Base-by-base conservation (phyloP, 176 grass and related monocot species). In the Eragrostis nindensis region DNA sequence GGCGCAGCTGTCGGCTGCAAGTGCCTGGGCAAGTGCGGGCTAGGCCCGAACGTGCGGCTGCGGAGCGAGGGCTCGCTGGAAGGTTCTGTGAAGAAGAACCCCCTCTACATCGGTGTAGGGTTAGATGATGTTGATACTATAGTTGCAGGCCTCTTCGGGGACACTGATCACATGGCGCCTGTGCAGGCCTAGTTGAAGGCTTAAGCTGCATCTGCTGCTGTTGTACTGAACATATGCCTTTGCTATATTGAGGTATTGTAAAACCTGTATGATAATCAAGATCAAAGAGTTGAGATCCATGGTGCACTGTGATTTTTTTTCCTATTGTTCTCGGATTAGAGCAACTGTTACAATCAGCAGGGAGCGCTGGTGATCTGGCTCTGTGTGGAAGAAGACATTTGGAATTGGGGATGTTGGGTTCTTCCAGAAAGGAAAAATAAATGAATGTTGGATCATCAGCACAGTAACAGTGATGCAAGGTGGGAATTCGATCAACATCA, bases 21-120 rank as follows among this genome's bases (percentile, higher is more conserved):
- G 70, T 98, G 92, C 86, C 77, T 98, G 84, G 95, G 95, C 14
- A 95, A 93, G 44, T 98, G 95, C 5, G 86, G 85, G 10, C 52
- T 84, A 24, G 92, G 92, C 13, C 90, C 95, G 0, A 98, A 98
- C 1, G 70, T 93, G 54, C 74, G 86, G 43, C 41, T 91, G 5
- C 40, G 46, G 44, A 85, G 38, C 14, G 62, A 49, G 12, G 47
- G 42, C 10, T 47, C 74, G 8, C 43, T 30, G 2, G 49, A 49
- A 53, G 62, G 54, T 29, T 47, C 77, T 39, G 54, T 19, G 1
- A 54, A 70, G 68, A 86, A 76, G 80, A 84, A 82, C 49, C 67
- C 71, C 5, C 83, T 94, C 46, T 95, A 68, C 54, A 71, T 92
- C 39, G 92, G 88, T 59, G 92, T 98, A 10, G 92, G 78, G 15